Conservation (phyloP, 164 flowering plant genomes). For the Vitis labrusca region DNA sequence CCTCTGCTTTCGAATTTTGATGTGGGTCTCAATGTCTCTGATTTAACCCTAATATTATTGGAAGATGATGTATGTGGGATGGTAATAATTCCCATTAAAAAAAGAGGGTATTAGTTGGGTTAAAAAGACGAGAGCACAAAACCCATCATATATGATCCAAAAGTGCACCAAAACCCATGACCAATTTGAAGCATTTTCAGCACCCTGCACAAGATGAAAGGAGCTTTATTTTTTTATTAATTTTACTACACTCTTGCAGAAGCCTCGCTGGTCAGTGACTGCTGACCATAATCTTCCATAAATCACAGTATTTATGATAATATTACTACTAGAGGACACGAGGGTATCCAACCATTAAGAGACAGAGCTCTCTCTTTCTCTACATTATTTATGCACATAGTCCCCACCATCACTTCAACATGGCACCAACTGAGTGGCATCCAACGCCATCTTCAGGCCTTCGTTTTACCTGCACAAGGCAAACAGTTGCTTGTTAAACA, state of each 20-base stretch:
- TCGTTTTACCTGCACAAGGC: slow-evolving; percentile 10
- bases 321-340: slow-evolving; percentile 2
- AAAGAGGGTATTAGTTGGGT: slow-evolving; percentile 1
- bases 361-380: background rate
- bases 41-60: too few relatives aligned
- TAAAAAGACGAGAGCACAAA: slow-evolving; percentile 18
- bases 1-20: too few relatives aligned
- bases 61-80: too few relatives aligned
- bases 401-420: slow-evolving; percentile 11
- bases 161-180: slow-evolving; percentile 12
- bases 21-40: too few relatives aligned
- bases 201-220: slow-evolving; percentile 21
- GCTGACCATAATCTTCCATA: slow-evolving; percentile 15
- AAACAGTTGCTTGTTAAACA: background rate
- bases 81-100: slow-evolving; percentile 1
- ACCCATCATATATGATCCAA: slow-evolving; percentile 12
- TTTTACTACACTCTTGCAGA: slow-evolving; percentile 9
- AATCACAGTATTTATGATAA: background rate
- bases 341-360: slow-evolving; percentile 1
- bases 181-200: background rate
- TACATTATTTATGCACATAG: background rate
- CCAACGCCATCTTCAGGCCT: slow-evolving; percentile 5
- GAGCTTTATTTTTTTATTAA: background rate
- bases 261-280: slow-evolving; percentile 10
- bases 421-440: background rate